Base-by-base conservation (phyloP, 495 filamentous ascomycete species). In the Aspergillus ellipticus region DNA sequence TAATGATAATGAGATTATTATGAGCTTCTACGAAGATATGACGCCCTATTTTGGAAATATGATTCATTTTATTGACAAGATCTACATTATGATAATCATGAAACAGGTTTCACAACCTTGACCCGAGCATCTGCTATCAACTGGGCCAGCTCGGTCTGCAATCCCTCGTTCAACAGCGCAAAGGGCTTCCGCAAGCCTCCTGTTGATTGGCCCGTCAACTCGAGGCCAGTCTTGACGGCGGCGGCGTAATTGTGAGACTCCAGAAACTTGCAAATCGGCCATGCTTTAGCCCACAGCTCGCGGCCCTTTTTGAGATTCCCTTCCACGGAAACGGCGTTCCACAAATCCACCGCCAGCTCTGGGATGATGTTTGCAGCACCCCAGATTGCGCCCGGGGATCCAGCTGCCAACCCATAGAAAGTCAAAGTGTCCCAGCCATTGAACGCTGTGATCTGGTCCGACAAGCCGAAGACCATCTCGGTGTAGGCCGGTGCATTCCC, bases 341-440 rank as follows among this genome's bases (percentile, higher is more conserved):
- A 73, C 47, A 73, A 51, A 59, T 67, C 65, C 35, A 70, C 66
- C 16, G 66, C 63, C 55, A 71, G 26, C 61, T 73, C 70, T 2
- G 70, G 70, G 16, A 73, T 70, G 22, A 73, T 59, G 31, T 73
- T 73, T 6, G 68, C 65, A 5, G 70, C 70, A 13, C 70, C 70
- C 70, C 70, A 73, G 9, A 73, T 61, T 20, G 57, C 63, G 22
- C 70, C 70, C 0, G 54, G 59, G 2, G 63, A 55, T 0, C 70
- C 70, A 19, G 70, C 63, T 6, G 65, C 66, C 35, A 73, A 53
- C 10, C 70, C 70, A 47, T 71, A 73, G 55, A 73, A 73, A 5
- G 67, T 73, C 16, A 73, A 51, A 8, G 65, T 71, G 60, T 73
- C 70, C 70, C 70, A 73, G 0, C 70, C 70, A 26, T 73, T 73